A percentile compares a stretch with the other conserved stretches of the same genome.
These are phyloP conservation scores for button mushroom (Agaricus bisporus) DNA, from an alignment of 768 basidiomycete genomes.

Conservation along the genomic window DNA sequence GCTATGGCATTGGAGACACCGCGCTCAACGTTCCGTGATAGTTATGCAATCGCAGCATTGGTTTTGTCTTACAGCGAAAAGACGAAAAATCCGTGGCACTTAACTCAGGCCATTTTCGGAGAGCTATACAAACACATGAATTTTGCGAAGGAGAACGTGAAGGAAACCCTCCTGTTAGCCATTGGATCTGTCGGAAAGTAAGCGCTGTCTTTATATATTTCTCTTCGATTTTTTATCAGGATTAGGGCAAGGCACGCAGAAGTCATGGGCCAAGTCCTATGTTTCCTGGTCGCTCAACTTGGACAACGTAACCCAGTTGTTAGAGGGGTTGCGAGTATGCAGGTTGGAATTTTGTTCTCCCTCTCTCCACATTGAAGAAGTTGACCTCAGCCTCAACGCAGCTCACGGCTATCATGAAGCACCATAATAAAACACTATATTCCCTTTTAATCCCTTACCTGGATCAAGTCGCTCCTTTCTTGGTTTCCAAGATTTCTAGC, in stretches of 20 bases:
- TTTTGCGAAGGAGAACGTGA: conserved; percentile 35
- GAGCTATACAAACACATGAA: conserved; percentile 46
- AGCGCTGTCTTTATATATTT: conserved; percentile 6
- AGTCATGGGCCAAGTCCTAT: conserved; percentile 52
- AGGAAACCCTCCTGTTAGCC: conserved; percentile 61
- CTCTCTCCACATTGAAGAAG: not conserved
- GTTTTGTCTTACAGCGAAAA: conserved; percentile 35
- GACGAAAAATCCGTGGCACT: conserved; percentile 23
- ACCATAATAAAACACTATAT: conserved; percentile 57
- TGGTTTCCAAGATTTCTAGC: conserved; percentile 50
- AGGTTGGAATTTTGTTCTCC: conserved; percentile 36
- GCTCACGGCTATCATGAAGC: conserved; percentile 53
- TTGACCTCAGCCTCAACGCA: conserved; percentile 20
- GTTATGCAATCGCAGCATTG: conserved; percentile 43
- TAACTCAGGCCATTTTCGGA: conserved; percentile 35
- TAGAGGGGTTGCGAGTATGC: conserved; percentile 61
- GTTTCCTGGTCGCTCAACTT: conserved; percentile 59
- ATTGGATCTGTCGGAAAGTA: conserved; percentile 53
- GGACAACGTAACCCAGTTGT: conserved; percentile 64
- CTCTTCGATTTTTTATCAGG: not conserved
- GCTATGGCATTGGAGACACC: not conserved
- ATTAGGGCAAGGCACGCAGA: conserved; percentile 42
- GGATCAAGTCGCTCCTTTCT: conserved; percentile 56
- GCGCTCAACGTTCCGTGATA: conserved; percentile 16
- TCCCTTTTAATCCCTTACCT: conserved; percentile 66